Evolutionary conservation across 208 protist genomes (phyloP), one percentile per base, ranked within the genome.

Genomic region (Trypanosomatidae sp.): DNA sequence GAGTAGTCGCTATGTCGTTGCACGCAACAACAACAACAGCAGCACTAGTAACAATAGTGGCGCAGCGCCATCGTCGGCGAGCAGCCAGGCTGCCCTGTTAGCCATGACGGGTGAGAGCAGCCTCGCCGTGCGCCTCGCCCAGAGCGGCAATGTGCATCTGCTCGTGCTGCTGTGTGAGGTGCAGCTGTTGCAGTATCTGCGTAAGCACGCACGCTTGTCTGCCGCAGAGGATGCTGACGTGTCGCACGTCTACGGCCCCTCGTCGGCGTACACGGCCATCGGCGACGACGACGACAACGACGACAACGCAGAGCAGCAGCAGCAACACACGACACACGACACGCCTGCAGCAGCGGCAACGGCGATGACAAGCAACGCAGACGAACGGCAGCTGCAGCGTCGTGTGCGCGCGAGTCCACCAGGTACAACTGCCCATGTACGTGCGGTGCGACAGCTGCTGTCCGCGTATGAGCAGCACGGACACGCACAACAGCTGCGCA

Each of bases 91-190:
- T n/a, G n/a, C n/a, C n/a, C n/a, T n/a, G n/a, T n/a, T n/a, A n/a
- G n/a, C n/a, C n/a, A n/a, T n/a, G n/a, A n/a, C n/a, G n/a, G n/a
- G n/a, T n/a, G n/a, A n/a, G n/a, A n/a, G n/a, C n/a, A n/a, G n/a
- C n/a, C n/a, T n/a, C n/a, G n/a, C n/a, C n/a, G n/a, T n/a, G n/a
- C n/a, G n/a, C n/a, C n/a, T n/a, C n/a, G n/a, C n/a, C n/a, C n/a
- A n/a, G n/a, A n/a, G n/a, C n/a, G n/a, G n/a, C n/a, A n/a, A n/a
- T n/a, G n/a, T 49, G 13, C 72, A 90, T 25, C 43, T 90, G 0
- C 45, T 72, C 5, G 73, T 91, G 20, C 54, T 91, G 19, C 56
- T 91, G 19, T 79, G 66, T 4, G 76, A 91, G 53, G 70, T 91
- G 16, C 58, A 70, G 23, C 33, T 76, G 38, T 45, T 91, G 28